Percentiles rank a stretch among this genome's conserved stretches.
phyloP scores from a whole-genome alignment of 2,329 filamentous ascomycete genomes.

The Cordyceps cicadae region DNA sequence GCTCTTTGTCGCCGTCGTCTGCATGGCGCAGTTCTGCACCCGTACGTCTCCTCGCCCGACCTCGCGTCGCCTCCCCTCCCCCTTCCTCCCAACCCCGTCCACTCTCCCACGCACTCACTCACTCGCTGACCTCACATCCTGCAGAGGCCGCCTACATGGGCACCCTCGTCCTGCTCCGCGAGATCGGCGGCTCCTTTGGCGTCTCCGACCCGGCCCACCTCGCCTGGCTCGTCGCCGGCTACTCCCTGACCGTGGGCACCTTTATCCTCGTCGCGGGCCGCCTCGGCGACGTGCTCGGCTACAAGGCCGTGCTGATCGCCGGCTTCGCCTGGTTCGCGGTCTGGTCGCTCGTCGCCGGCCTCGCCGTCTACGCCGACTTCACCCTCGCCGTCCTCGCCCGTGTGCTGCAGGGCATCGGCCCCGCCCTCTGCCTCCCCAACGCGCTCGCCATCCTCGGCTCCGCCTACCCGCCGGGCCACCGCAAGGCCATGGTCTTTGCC shows the following conservation, averaged over 20 bases:
- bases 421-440: conserved; percentile 56
- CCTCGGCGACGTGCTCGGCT: conserved; percentile 49
- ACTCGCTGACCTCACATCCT: neutral
- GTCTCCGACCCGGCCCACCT: conserved; percentile 35
- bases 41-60: conserved; percentile 16
- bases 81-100: no score
- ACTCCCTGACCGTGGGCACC: conserved; percentile 45
- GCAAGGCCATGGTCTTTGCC: conserved; percentile 53
- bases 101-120: neutral
- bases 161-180: conserved; percentile 37
- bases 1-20: conserved; percentile 35
- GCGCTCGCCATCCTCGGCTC: conserved; percentile 53
- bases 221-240: conserved; percentile 50
- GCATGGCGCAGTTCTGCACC: conserved; percentile 36
- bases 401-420: conserved; percentile 52
- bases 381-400: conserved; percentile 43
- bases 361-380: conserved; percentile 29
- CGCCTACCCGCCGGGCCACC: conserved; percentile 46
- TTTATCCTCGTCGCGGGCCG: conserved; percentile 51
- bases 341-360: conserved; percentile 43
- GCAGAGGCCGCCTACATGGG: conserved; percentile 27
- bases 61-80: neutral
- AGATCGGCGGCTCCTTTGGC: conserved; percentile 39
- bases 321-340: conserved; percentile 48
- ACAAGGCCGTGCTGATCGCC: conserved; percentile 44